phyloP scores from a whole-genome alignment of 352 stramenopile genomes.

The Globisporangium spinosum region DNA sequence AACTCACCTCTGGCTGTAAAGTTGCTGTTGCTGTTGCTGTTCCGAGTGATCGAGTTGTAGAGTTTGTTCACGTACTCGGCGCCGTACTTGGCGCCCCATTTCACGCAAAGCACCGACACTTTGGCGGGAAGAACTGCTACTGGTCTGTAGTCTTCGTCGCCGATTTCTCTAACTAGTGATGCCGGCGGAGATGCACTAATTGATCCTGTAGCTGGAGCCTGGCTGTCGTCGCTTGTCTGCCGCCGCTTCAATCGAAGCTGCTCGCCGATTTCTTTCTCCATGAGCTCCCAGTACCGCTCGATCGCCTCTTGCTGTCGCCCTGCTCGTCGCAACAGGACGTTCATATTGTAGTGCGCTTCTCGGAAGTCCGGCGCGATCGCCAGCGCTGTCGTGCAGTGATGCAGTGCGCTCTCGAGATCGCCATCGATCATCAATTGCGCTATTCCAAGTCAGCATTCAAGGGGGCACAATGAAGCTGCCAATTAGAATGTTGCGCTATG shows the following conservation, averaged over 20 bases:
- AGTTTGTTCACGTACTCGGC: slow-evolving; percentile 84
- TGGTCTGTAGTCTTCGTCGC: slow-evolving; percentile 91
- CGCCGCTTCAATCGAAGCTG: slow-evolving; percentile 34
- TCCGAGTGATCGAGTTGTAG: slow-evolving; percentile 32
- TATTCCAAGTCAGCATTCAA: slow-evolving; percentile 1
- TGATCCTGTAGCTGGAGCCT: background rate
- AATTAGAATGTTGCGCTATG: background rate
- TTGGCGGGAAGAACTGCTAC: background rate
- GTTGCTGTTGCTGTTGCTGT: slow-evolving; percentile 13
- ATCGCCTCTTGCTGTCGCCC: slow-evolving; percentile 45
- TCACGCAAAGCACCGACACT: slow-evolving; percentile 73
- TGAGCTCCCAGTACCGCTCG: slow-evolving; percentile 32
- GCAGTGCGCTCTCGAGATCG: slow-evolving; percentile 30
- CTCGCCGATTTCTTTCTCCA: slow-evolving; percentile 87
- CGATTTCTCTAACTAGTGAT: slow-evolving; percentile 92
- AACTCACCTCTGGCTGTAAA: background rate
- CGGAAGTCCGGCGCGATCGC: slow-evolving; percentile 20
- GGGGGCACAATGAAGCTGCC: background rate
- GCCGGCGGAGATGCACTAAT: background rate
- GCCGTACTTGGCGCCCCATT: slow-evolving; percentile 83
- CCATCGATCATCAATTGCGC: slow-evolving; percentile 38
- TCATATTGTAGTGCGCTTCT: slow-evolving; percentile 64
- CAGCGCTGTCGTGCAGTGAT: slow-evolving; percentile 36
- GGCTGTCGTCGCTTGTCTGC: slow-evolving; percentile 42
- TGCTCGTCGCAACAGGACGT: slow-evolving; percentile 50